Conservation (phyloP, 352 stramenopile genomes). For the Globisporangium viniferum region DNA sequence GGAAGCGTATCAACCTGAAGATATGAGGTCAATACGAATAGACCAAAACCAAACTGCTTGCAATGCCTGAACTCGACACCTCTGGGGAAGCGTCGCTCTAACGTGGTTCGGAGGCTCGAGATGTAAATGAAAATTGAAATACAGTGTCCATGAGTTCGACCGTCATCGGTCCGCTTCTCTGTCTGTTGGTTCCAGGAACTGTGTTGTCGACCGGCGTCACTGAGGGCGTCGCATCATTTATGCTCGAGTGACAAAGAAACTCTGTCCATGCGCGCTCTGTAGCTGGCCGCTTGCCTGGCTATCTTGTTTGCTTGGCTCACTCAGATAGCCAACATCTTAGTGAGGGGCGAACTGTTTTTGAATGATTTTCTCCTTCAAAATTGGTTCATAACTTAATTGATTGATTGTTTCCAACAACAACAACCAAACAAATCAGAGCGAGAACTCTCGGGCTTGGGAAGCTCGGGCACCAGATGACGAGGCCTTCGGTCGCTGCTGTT, state of each 20-base stretch:
- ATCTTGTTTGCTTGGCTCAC: background rate
- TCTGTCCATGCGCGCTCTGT: no score
- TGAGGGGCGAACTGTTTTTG: background rate
- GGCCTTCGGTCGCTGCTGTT: background rate
- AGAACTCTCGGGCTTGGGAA: constrained; percentile 1
- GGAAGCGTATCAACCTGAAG: no score
- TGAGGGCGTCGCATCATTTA: background rate
- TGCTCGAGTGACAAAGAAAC: background rate
- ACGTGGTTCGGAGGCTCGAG: no score
- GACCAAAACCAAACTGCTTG: no score
- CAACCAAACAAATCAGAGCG: background rate
- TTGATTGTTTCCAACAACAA: background rate
- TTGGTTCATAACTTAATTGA: constrained; percentile 6
- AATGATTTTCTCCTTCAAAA: background rate
- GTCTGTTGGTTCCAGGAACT: background rate
- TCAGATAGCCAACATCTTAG: no score
- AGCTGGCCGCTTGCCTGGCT: background rate
- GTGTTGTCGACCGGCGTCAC: background rate
- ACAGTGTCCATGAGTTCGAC: no score
- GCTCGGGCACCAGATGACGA: background rate
- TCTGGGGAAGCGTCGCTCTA: no score
- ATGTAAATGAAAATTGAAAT: no score
- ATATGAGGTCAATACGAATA: no score
- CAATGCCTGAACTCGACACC: no score
- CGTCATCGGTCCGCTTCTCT: background rate